Evolutionary conservation across 225 moss, liverwort and hornwort genomes (phyloP), one percentile per base, ranked within the genome.

Genomic region (Pleurozium schreberi): DNA sequence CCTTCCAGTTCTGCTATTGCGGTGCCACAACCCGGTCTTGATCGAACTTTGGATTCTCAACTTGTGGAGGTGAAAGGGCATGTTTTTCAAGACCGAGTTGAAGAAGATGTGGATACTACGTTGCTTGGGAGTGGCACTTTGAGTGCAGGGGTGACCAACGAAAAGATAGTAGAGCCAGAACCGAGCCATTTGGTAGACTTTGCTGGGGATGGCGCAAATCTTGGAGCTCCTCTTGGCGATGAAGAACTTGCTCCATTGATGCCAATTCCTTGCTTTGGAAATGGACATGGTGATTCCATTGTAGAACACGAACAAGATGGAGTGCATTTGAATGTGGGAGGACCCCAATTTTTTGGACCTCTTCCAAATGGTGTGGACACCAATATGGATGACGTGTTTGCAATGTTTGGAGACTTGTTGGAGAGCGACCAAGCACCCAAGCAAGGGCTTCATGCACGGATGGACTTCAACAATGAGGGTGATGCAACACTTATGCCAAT

Each of bases 11-110:
- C 5, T 15, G 1, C 20, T 69, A 14, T 10, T 21, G 4, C 1
- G 0, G 2, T 0, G 1, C 2, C 30, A 0, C 30, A 55, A 69
- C 3, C 2, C 0, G 0, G 0, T 42, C 30, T 84, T 9, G 28
- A 30, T 49, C 36, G 26, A 27, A 36, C 36, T 8, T 49, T 36
- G 1, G 8, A 2, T 65, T 27, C 27, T 27, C 50, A 12, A 36
- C 18, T 36, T 64, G 1, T 0, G 1, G 9, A 50, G 83, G 38
- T 38, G 2, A 3, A 36, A 8, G 36, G 12, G 8, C 12, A 36
- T 26, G 49, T 3, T 21, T 11, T 1, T 49, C 5, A 65, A 64
- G 18, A 11, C 8, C 11, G 26, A 1, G 2, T 26, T n/a, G 27
- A 18, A 11, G 57, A n/a, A 2, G 4, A n/a, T 25, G 16, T 25